Percentiles rank a stretch among this genome's conserved stretches.
Conservation (phyloP, 148 eudicot genomes). For the Beta vulgaris region DNA sequence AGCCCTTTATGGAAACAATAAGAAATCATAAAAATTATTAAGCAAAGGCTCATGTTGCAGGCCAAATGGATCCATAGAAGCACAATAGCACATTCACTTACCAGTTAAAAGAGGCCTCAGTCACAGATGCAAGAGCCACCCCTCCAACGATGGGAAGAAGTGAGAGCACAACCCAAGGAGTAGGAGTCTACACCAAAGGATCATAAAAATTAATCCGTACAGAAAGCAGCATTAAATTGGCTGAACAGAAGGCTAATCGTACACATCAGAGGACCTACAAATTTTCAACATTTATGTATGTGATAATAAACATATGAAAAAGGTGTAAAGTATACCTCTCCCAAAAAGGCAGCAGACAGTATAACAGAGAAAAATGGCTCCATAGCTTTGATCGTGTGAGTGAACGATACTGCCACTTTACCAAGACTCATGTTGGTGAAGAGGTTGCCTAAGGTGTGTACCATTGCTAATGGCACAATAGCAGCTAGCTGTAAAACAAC, state of each 20-base stretch:
- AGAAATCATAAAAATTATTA: constrained; percentile 1
- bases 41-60: neutral
- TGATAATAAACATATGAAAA: neutral
- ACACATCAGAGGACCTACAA: neutral
- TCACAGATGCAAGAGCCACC: constrained; percentile 85
- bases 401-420: constrained; percentile 89
- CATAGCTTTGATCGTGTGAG: constrained; percentile 96
- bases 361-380: constrained; percentile 96
- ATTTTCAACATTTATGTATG: neutral
- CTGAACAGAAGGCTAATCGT: neutral
- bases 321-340: constrained; percentile 52
- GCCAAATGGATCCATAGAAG: neutral
- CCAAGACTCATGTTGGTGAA: constrained; percentile 96
- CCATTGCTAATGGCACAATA: constrained; percentile 75
- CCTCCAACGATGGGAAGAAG: constrained; percentile 94
- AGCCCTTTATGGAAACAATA: constrained; percentile 50
- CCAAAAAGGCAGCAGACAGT: constrained; percentile 67
- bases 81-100: constrained; percentile 33
- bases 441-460: constrained; percentile 83
- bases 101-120: constrained; percentile 97
- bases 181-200: constrained; percentile 50
- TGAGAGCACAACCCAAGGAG: constrained; percentile 77
- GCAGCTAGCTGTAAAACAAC: constrained; percentile 61
- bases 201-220: neutral
- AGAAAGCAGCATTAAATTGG: neutral